These are phyloP conservation scores for Venturia pyrina DNA, from an alignment of 2,329 filamentous ascomycete genomes.

Conservation along the genomic window DNA sequence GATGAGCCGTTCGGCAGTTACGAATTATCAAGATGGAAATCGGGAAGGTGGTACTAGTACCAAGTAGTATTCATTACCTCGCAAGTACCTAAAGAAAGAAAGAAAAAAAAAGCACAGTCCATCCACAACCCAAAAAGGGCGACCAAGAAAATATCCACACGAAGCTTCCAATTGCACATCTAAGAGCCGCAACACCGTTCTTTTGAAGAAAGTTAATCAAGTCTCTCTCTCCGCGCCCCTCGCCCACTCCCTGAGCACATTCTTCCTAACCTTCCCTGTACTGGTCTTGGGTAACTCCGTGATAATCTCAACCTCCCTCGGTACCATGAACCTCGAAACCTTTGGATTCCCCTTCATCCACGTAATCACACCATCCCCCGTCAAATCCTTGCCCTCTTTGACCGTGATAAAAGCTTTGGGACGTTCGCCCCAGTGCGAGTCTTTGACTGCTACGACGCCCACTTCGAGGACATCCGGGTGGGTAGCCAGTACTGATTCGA, in stretches of 20 bases:
- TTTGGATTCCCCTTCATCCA: constrained; percentile 76
- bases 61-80: too few species aligned
- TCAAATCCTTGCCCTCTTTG: constrained; percentile 52
- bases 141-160: not conserved
- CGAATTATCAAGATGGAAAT: too few species aligned
- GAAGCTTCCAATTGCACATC: not conserved
- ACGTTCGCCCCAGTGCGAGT: constrained; percentile 91
- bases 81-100: too few species aligned
- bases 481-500: constrained; percentile 80
- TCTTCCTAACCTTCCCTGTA: constrained; percentile 96
- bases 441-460: constrained; percentile 77
- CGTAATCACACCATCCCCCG: constrained; percentile 60
- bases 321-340: constrained; percentile 88
- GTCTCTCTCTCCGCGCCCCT: constrained; percentile 28
- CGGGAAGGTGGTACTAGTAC: too few species aligned
- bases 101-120: too few species aligned
- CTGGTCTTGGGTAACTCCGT: constrained; percentile 87
- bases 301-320: constrained; percentile 66
- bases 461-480: constrained; percentile 87
- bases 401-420: constrained; percentile 89
- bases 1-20: too few species aligned
- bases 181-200: not conserved
- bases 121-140: too few species aligned
- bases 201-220: not conserved
- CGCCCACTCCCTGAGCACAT: constrained; percentile 79